Evolutionary conservation across 352 stramenopile genomes (phyloP), one percentile per base, ranked within the genome.

Genomic region (Globisporangium solare): DNA sequence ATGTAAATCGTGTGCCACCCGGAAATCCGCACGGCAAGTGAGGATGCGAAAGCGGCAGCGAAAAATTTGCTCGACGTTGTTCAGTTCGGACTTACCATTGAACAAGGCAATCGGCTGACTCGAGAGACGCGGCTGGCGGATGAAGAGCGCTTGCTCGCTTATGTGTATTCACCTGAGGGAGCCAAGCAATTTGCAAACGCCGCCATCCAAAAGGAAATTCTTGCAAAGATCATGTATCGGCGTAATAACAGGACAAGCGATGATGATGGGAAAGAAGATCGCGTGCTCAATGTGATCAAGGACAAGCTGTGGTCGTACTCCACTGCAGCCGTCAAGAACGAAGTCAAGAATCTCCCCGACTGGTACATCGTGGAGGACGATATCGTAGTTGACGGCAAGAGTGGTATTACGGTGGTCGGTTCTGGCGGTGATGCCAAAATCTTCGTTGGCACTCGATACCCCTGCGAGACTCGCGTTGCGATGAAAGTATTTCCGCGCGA

Each of bases 171-270:
- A 10, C 58, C 24, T 0, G 58, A 64, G 15, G n/a, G 55, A 3
- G 15, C 20, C 6, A 43, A 22, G 17, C 51, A 56, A 14, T 41
- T 64, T 45, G 45, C 15, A 3, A n/a, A 60, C 18, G 17, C 24
- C 8, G 58, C 59, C 24, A 60, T 11, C 1, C 51, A 64, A 21
- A 54, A 56, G 8, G 51, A 64, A 18, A 21, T 60, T 18, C 51
- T 64, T 12, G 58, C 58, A 40, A 53, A 51, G 8, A 46, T 64
- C 14, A 27, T 27, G 24, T 27, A 27, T 5, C 24, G 24, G 5
- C 5, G 24, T 5, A 27, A 27, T 27, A 27, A 27, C 24, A 27
- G 5, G 24, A 27, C 24, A 27, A 59, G 57, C 11, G 27, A 27
- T 18, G 13, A 13, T 8, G 17, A 21, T 13, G 35, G 14, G 11